Evolutionary conservation across 2,329 filamentous ascomycete species (phyloP).

Genomic region (Lecanicillium sp.): DNA sequence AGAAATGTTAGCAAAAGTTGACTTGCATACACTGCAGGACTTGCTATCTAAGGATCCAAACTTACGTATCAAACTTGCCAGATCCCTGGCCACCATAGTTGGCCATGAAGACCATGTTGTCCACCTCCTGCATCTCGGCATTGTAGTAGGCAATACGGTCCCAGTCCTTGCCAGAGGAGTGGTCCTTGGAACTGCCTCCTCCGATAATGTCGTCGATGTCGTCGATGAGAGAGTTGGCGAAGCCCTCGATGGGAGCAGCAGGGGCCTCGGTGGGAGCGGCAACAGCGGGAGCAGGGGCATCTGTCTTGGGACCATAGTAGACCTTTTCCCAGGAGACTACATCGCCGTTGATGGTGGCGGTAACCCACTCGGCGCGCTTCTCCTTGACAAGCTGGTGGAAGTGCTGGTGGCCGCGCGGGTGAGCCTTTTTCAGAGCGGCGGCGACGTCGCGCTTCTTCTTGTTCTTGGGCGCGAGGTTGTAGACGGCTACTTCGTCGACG

Average conservation of each 20-base stretch:
- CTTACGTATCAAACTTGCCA: constrained; percentile 35
- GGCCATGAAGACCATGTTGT: constrained; percentile 40
- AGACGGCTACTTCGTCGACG: constrained; percentile 61
- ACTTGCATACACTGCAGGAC: not conserved
- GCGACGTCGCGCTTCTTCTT: constrained; percentile 19
- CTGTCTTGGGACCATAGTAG: constrained; percentile 32
- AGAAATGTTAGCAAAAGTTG: not conserved
- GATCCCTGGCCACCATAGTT: constrained; percentile 37
- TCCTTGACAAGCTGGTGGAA: constrained; percentile 36
- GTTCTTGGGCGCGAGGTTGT: constrained; percentile 38
- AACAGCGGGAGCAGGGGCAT: constrained; percentile 10
- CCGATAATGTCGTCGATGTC: not conserved
- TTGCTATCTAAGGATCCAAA: constrained; percentile 4
- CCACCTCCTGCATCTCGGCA: constrained; percentile 26
- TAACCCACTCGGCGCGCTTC: constrained; percentile 44
- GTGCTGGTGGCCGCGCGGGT: constrained; percentile 38
- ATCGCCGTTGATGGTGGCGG: constrained; percentile 50
- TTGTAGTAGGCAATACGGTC: constrained; percentile 37
- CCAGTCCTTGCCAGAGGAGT: constrained; percentile 24
- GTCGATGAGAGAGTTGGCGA: constrained; percentile 7
- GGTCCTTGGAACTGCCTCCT: constrained; percentile 6
- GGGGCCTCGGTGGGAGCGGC: constrained; percentile 9
- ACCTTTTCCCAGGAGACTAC: constrained; percentile 51
- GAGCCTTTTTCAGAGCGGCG: constrained; percentile 14
- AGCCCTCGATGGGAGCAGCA: constrained; percentile 2